Evolutionary conservation across 2,329 filamentous ascomycete species (phyloP).

Genomic region (Alternaria viburni): DNA sequence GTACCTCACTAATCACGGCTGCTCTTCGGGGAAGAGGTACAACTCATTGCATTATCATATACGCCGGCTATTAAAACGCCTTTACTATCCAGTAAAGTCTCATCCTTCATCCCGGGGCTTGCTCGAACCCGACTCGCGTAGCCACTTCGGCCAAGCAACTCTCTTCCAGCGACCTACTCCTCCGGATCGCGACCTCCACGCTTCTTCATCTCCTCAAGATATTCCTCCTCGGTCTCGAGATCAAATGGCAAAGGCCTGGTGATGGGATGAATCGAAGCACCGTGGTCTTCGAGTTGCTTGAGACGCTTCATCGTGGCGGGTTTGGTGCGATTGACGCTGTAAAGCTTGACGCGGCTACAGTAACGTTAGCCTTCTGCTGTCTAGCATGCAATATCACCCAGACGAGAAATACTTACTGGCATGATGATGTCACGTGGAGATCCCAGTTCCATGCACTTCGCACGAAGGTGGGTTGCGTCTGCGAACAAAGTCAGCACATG

Average conservation of each 20-base stretch:
- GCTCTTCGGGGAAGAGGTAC: not conserved
- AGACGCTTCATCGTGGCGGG: slow-evolving; percentile 58
- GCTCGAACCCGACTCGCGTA: not conserved
- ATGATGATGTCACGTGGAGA: slow-evolving; percentile 68
- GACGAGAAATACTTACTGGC: slow-evolving; percentile 51
- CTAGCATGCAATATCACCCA: too few relatives aligned
- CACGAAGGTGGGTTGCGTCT: slow-evolving; percentile 54
- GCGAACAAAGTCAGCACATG: slow-evolving; percentile 14
- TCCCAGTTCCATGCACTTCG: slow-evolving; percentile 66
- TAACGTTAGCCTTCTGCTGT: not conserved
- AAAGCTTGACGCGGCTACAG: slow-evolving; percentile 52
- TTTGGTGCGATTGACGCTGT: slow-evolving; percentile 65
- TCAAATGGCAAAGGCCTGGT: slow-evolving; percentile 61
- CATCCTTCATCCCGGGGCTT: too few relatives aligned
- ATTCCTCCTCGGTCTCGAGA: slow-evolving; percentile 58
- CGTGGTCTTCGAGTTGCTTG: slow-evolving; percentile 58
- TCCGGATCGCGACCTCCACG: slow-evolving; percentile 52
- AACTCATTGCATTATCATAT: not conserved
- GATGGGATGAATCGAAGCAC: slow-evolving; percentile 59
- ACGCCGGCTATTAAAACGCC: not conserved
- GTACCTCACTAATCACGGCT: not conserved
- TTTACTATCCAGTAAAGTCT: not conserved
- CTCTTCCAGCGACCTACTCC: slow-evolving; percentile 35
- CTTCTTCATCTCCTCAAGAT: slow-evolving; percentile 51
- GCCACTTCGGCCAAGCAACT: too few relatives aligned